These are phyloP conservation scores for Fusarium oligoseptatum DNA, from an alignment of 2,329 filamentous ascomycete genomes.

Conservation along the genomic window DNA sequence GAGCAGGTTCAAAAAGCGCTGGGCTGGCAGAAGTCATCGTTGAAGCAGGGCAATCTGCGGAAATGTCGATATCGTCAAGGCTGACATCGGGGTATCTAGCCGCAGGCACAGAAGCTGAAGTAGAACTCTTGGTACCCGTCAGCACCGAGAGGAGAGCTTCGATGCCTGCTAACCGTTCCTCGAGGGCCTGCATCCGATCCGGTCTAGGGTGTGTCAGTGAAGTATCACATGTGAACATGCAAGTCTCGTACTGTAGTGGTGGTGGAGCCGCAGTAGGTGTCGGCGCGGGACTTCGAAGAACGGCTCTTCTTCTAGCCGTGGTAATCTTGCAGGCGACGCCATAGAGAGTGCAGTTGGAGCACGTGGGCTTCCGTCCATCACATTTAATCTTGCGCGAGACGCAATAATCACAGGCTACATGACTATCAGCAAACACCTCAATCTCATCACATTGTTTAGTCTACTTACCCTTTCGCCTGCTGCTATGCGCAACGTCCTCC, in stretches of 20 bases:
- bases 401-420: conserved; percentile 53
- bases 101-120: background rate
- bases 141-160: conserved; percentile 30
- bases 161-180: conserved; percentile 37
- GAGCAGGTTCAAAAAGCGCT: background rate
- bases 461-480: conserved; percentile 38
- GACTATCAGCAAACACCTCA: background rate
- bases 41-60: background rate
- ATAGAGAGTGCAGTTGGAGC: conserved; percentile 56
- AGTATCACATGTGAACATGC: no score
- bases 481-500: conserved; percentile 21
- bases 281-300: conserved; percentile 1
- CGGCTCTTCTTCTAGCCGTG: conserved; percentile 9
- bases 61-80: background rate
- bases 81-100: background rate
- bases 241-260: conserved; percentile 3
- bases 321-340: conserved; percentile 48
- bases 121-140: background rate
- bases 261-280: background rate
- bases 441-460: background rate
- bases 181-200: conserved; percentile 27
- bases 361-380: conserved; percentile 54
- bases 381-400: conserved; percentile 57
- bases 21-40: background rate
- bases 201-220: conserved; percentile 15